A percentile compares a stretch with the other conserved stretches of the same genome.
phyloP scores from a whole-genome alignment of 352 stramenopile genomes.

The Globisporangium canariense region DNA sequence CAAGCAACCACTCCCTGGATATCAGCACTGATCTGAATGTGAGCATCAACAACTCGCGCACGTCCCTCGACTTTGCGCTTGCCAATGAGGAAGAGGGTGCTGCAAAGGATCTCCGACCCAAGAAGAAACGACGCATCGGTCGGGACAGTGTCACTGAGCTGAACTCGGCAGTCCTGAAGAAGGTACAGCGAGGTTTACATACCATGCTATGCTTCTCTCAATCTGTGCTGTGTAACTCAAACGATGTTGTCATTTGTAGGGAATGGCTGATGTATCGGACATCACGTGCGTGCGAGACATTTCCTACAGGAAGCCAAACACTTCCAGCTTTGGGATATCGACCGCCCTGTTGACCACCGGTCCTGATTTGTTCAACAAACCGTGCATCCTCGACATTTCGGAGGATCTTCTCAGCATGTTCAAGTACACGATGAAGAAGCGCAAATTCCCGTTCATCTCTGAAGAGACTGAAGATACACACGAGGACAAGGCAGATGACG shows the following conservation, averaged over 20 bases:
- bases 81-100: constrained; percentile 35
- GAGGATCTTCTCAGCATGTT: constrained; percentile 75
- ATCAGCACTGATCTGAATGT: constrained; percentile 69
- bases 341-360: constrained; percentile 19
- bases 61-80: constrained; percentile 67
- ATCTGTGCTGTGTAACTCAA: background rate
- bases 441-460: constrained; percentile 66
- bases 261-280: constrained; percentile 73
- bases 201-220: background rate
- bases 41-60: constrained; percentile 60
- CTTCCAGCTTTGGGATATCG: background rate
- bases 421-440: constrained; percentile 82
- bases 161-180: constrained; percentile 69
- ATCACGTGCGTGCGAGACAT: constrained; percentile 60
- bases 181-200: constrained; percentile 23
- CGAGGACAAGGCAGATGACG: constrained; percentile 30
- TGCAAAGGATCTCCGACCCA: constrained; percentile 31
- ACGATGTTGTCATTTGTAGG: constrained; percentile 14
- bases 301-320: constrained; percentile 30
- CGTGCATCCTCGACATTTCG: constrained; percentile 55
- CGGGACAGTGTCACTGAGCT: constrained; percentile 80
- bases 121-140: constrained; percentile 81
- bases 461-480: constrained; percentile 18
- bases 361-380: constrained; percentile 53
- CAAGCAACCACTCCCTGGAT: constrained; percentile 46